Evolutionary conservation across 2,329 filamentous ascomycete species (phyloP).

Genomic region (Lasiodiplodia sp.): DNA sequence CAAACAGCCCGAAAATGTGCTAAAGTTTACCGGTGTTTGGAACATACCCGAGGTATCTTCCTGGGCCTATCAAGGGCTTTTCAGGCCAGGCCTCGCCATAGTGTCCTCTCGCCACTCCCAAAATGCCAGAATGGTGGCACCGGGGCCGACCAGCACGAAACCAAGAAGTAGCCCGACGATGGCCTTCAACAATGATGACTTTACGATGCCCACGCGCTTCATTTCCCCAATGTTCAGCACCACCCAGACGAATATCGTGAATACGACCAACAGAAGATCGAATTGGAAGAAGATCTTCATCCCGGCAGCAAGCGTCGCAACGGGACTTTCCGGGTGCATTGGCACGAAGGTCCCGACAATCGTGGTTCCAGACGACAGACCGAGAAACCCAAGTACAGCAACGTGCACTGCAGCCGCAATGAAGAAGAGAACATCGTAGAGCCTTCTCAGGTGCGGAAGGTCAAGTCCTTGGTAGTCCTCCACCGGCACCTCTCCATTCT

Average conservation of each 20-base stretch:
- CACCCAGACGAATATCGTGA: not conserved
- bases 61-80: not conserved
- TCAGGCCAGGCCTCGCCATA: constrained; percentile 8
- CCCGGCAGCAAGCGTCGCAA: not conserved
- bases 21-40: too few species aligned
- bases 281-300: constrained; percentile 15
- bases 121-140: not conserved
- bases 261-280: not conserved
- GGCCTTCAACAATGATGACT: not conserved
- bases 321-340: not conserved
- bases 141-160: not conserved
- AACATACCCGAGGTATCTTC: not conserved
- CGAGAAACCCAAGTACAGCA: not conserved
- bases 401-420: not conserved
- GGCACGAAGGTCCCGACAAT: not conserved
- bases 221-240: constrained; percentile 2
- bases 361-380: not conserved
- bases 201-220: not conserved
- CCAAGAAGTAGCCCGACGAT: not conserved
- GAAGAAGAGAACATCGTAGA: not conserved
- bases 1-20: too few species aligned
- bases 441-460: not conserved
- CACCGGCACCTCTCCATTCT: not conserved
- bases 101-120: constrained; percentile 17
- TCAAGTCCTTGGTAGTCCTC: constrained; percentile 10